Conservation (phyloP, 176 grass and related monocot species). For the Elymus sibiricus region DNA sequence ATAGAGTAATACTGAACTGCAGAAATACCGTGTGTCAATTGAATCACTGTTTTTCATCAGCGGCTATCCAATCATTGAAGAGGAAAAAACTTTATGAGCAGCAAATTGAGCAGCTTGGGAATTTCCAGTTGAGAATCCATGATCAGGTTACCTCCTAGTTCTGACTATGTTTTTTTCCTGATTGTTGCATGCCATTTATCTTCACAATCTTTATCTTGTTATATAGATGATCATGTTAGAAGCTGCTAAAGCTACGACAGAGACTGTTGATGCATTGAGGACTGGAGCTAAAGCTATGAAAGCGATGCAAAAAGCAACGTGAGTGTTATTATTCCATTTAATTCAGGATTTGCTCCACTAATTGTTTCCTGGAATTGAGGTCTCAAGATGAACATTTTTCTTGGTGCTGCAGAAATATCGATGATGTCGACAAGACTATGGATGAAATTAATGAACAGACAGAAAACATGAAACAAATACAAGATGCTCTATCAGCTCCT, state of each 20-base stretch:
- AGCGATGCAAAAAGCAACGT: conserved; percentile 82
- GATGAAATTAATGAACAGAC: conserved; percentile 86
- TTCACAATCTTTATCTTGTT: background rate
- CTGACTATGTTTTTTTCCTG: background rate
- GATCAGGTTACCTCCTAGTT: conserved; percentile 53
- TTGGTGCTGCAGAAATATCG: conserved; percentile 59
- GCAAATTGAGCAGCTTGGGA: conserved; percentile 80
- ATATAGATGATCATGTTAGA: conserved; percentile 76
- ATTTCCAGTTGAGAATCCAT: conserved; percentile 82
- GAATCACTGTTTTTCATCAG: conserved; percentile 25
- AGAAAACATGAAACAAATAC: conserved; percentile 98
- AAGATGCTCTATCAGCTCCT: conserved; percentile 78
- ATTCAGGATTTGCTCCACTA: background rate
- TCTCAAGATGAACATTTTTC: conserved; percentile 1
- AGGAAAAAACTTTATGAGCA: conserved; percentile 78
- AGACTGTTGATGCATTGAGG: conserved; percentile 83
- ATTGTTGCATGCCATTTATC: background rate
- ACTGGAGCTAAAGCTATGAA: conserved; percentile 84
- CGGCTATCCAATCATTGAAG: conserved; percentile 75
- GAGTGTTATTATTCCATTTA: conserved; percentile 18
- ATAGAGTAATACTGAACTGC: background rate
- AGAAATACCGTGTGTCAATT: background rate
- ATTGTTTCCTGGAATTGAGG: background rate
- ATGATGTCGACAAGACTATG: conserved; percentile 88
- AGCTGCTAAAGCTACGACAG: conserved; percentile 78